Evolutionary conservation across 2,329 filamentous ascomycete genomes (phyloP).

Genomic region (Fusarium xylarioides): DNA sequence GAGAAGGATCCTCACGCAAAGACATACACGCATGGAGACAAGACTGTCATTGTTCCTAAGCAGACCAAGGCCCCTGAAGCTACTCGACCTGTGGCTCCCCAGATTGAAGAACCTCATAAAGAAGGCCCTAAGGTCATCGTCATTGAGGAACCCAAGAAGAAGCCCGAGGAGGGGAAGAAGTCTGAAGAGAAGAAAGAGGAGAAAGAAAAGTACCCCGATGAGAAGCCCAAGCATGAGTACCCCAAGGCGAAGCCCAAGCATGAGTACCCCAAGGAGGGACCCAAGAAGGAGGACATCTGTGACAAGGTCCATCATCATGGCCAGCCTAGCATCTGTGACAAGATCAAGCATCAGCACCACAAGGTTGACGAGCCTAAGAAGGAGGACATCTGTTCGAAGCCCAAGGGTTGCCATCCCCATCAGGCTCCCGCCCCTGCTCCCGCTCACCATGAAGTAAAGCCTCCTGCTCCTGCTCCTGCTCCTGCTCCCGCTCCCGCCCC

Average conservation of each 20-base stretch:
- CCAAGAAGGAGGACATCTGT: slow-evolving; percentile 12
- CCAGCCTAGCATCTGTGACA: slow-evolving; percentile 1
- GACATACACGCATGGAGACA: slow-evolving; percentile 14
- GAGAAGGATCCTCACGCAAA: slow-evolving; percentile 10
- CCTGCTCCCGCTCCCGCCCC: neutral
- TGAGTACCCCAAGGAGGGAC: neutral
- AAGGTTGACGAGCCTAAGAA: slow-evolving; percentile 13
- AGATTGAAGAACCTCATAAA: neutral
- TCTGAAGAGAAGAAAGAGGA: neutral
- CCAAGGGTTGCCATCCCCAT: neutral
- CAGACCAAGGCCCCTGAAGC: slow-evolving; percentile 17
- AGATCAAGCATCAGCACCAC: neutral
- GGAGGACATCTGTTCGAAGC: slow-evolving; percentile 18
- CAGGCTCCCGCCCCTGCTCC: neutral
- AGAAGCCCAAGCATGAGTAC: neutral
- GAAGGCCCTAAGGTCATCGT: neutral
- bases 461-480: neutral
- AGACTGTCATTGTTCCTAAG: slow-evolving; percentile 20
- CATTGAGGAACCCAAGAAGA: neutral
- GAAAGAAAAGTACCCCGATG: neutral
- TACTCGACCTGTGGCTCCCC: neutral
- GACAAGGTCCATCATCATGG: slow-evolving; percentile 5
- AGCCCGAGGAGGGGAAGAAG: neutral
- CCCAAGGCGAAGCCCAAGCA: neutral
- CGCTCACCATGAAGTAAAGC: neutral